A percentile compares a stretch with the other conserved stretches of the same genome.
Evolutionary conservation across 2,329 filamentous ascomycete species (phyloP).

Genomic region (Tolypocladium pustulatum): DNA sequence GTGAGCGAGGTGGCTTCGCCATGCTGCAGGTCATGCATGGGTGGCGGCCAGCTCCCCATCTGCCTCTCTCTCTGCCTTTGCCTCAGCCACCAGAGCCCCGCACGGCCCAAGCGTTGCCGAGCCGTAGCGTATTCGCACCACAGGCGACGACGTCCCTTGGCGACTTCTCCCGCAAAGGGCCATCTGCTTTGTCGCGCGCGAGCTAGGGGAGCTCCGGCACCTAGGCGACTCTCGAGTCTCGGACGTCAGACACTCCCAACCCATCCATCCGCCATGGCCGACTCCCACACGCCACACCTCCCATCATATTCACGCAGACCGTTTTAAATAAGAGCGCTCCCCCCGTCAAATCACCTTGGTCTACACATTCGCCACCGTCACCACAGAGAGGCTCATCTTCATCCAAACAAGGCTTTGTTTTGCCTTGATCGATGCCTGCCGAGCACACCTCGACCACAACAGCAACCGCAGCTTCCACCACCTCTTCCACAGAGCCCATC

Average conservation of each 20-base stretch:
- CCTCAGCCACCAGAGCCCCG: neutral
- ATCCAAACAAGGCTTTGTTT: neutral
- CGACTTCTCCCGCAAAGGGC: neutral
- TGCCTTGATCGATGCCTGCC: neutral
- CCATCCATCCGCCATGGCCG: neutral
- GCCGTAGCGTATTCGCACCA: neutral
- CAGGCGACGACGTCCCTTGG: neutral
- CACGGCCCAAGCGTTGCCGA: conserved; percentile 3
- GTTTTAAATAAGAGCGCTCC: neutral
- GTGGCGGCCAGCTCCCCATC: too few species aligned
- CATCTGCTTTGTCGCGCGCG: too few species aligned
- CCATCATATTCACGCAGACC: neutral
- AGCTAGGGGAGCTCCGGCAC: neutral
- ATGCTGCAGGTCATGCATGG: too few species aligned
- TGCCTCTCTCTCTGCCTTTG: neutral
- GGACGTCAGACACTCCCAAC: neutral
- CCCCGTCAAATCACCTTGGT: neutral
- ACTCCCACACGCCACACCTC: neutral
- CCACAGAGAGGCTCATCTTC: neutral
- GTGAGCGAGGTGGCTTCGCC: too few species aligned
- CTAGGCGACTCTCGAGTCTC: neutral
- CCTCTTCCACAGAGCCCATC: conserved; percentile 7
- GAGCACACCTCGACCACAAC: neutral
- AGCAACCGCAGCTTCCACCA: conserved; percentile 6
- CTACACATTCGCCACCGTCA: neutral